Conservation (phyloP, 345 rosid genomes). For the Salix arbutifolia region DNA sequence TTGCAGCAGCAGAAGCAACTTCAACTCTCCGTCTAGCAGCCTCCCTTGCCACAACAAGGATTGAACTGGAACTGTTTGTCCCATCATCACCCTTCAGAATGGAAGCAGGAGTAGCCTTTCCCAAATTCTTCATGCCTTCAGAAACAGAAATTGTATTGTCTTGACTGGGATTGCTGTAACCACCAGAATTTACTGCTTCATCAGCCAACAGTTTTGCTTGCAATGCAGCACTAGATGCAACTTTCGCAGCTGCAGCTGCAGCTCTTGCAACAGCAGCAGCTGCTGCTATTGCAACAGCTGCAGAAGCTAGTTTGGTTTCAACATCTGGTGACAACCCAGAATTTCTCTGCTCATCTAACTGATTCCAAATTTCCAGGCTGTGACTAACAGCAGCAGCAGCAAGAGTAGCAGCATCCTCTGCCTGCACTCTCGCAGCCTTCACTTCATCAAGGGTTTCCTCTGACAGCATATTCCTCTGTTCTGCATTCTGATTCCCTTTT, state of each 20-base stretch:
- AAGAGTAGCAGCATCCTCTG: constrained; percentile 76
- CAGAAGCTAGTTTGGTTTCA: constrained; percentile 72
- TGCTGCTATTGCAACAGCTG: constrained; percentile 77
- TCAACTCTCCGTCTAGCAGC: constrained; percentile 77
- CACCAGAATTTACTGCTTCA: constrained; percentile 54
- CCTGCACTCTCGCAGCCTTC: constrained; percentile 65
- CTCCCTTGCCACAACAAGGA: constrained; percentile 73
- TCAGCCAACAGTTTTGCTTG: constrained; percentile 95
- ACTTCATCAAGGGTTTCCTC: constrained; percentile 60
- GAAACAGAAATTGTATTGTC: constrained; percentile 26
- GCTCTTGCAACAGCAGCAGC: constrained; percentile 97
- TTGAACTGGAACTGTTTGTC: constrained; percentile 47
- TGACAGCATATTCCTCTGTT: constrained; percentile 43
- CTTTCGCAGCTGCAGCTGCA: constrained; percentile 95
- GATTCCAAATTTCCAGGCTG: constrained; percentile 69
- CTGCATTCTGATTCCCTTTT: constrained; percentile 33
- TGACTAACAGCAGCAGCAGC: constrained; percentile 76
- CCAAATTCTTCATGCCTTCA: constrained; percentile 32
- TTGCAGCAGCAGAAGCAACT: constrained; percentile 88
- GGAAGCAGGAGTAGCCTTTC: constrained; percentile 54
- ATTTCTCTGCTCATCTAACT: constrained; percentile 53
- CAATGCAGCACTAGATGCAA: constrained; percentile 88
- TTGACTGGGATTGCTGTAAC: constrained; percentile 25
- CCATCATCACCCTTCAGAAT: constrained; percentile 52
- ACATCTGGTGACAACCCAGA: constrained; percentile 50